phyloP scores from a whole-genome alignment of 140 eudicot genomes.

The Artemisia princeps region DNA sequence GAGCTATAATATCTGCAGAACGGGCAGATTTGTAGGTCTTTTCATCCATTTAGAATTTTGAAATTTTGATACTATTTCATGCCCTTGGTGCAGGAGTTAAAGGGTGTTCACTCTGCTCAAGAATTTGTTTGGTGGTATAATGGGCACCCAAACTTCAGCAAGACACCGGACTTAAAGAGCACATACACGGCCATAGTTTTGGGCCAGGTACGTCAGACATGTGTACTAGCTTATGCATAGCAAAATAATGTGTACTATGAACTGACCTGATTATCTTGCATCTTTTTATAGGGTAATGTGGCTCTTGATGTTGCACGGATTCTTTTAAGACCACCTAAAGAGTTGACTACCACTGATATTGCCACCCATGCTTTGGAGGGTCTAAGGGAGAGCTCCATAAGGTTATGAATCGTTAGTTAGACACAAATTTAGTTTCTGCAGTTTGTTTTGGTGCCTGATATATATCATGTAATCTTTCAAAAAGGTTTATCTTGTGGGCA shows the following conservation, averaged over 20 bases:
- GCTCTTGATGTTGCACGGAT: slow-evolving; percentile 93
- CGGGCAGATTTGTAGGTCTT: no score
- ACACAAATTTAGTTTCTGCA: neutral
- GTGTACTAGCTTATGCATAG: no score
- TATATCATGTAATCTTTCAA: slow-evolving; percentile 32
- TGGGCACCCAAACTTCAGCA: no score
- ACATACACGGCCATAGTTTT: no score
- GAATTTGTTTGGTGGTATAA: no score
- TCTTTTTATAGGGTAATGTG: slow-evolving; percentile 39
- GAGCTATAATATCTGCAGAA: no score
- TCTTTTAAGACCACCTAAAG: slow-evolving; percentile 21
- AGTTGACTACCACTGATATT: slow-evolving; percentile 19
- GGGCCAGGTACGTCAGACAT: no score
- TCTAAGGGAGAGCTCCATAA: slow-evolving; percentile 64
- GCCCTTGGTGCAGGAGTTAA: no score
- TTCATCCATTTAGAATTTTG: no score
- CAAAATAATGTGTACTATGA: neutral
- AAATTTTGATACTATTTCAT: no score
- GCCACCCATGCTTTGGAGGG: slow-evolving; percentile 67
- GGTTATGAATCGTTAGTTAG: slow-evolving; percentile 32
- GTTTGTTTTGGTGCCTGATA: slow-evolving; percentile 14
- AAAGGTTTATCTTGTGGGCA: slow-evolving; percentile 80
- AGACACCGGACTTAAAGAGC: neutral
- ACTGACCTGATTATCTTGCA: neutral
- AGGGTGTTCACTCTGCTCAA: no score